phyloP scores from a whole-genome alignment of 371 early-diverging fungal genomes.

The Mucor plumbeus region DNA sequence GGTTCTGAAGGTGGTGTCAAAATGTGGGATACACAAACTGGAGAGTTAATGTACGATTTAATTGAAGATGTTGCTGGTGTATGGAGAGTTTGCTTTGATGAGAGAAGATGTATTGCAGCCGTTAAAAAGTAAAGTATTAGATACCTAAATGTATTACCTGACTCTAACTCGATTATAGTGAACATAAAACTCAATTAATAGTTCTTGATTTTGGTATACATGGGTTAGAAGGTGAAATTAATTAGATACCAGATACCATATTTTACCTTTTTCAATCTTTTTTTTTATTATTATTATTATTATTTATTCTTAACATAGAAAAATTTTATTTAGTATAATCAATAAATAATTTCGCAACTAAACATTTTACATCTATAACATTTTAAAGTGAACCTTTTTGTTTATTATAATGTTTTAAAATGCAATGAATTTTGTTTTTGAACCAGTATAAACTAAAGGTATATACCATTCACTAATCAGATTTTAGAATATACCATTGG shows the following conservation, averaged over 20 bases:
- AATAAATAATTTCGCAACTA: no score
- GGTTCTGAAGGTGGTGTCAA: slow-evolving; percentile 93
- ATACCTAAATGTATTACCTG: neutral
- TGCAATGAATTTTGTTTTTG: no score
- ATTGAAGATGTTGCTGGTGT: slow-evolving; percentile 75
- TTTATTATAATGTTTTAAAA: no score
- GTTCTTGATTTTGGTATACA: slow-evolving; percentile 62
- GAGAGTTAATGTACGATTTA: slow-evolving; percentile 78
- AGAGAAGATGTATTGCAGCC: slow-evolving; percentile 83
- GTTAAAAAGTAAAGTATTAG: slow-evolving; percentile 63
- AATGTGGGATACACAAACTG: slow-evolving; percentile 91
- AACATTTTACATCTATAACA: no score
- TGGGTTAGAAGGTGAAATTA: slow-evolving; percentile 47
- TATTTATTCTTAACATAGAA: no score
- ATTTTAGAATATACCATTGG: no score
- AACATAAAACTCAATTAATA: slow-evolving; percentile 55
- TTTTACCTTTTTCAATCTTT: neutral
- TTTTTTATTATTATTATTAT: neutral
- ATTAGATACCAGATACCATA: neutral
- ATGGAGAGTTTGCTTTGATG: slow-evolving; percentile 90
- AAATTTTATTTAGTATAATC: no score
- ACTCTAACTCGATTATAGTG: slow-evolving; percentile 20
- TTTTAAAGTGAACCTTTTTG: no score
- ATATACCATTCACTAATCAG: no score
- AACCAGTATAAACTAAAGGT: no score